Percentiles rank a stretch among this genome's conserved stretches.
phyloP scores from a whole-genome alignment of 1,284 basidiomycete species.

The Marasmius fiardii region DNA sequence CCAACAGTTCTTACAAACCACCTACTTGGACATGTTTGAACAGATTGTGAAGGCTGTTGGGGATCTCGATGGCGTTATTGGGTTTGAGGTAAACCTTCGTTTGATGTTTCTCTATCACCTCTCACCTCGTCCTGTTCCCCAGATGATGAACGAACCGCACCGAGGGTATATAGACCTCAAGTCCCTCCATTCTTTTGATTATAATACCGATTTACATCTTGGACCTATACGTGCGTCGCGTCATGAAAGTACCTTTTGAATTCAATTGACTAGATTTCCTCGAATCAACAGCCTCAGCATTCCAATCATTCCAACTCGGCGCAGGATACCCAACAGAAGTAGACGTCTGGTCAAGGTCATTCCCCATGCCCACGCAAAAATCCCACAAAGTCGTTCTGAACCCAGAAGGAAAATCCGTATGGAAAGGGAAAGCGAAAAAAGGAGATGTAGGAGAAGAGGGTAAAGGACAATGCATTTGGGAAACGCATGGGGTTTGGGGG shows the following conservation, averaged over 20 bases:
- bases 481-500: slow-evolving; percentile 91
- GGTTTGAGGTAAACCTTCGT: slow-evolving; percentile 71
- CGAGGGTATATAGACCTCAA: slow-evolving; percentile 84
- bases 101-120: background rate
- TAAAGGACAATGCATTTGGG: slow-evolving; percentile 85
- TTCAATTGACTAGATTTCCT: too few species aligned
- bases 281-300: slow-evolving; percentile 58
- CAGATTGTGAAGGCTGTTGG: slow-evolving; percentile 67
- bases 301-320: slow-evolving; percentile 84
- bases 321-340: slow-evolving; percentile 75
- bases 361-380: slow-evolving; percentile 77
- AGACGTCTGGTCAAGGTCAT: slow-evolving; percentile 75
- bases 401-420: slow-evolving; percentile 53
- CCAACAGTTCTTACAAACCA: slow-evolving; percentile 81
- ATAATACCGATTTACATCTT: slow-evolving; percentile 93
- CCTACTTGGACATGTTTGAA: slow-evolving; percentile 80
- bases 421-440: slow-evolving; percentile 35
- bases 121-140: background rate
- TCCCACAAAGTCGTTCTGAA: slow-evolving; percentile 61
- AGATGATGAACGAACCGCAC: slow-evolving; percentile 97
- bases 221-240: slow-evolving; percentile 68
- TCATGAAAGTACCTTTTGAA: too few species aligned
- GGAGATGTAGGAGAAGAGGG: slow-evolving; percentile 12
- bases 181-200: slow-evolving; percentile 86
- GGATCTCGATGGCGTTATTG: slow-evolving; percentile 77